Percentiles rank a stretch among this genome's conserved stretches.
phyloP scores from a whole-genome alignment of 768 basidiomycete genomes.

The Pisolithus tinctorius region DNA sequence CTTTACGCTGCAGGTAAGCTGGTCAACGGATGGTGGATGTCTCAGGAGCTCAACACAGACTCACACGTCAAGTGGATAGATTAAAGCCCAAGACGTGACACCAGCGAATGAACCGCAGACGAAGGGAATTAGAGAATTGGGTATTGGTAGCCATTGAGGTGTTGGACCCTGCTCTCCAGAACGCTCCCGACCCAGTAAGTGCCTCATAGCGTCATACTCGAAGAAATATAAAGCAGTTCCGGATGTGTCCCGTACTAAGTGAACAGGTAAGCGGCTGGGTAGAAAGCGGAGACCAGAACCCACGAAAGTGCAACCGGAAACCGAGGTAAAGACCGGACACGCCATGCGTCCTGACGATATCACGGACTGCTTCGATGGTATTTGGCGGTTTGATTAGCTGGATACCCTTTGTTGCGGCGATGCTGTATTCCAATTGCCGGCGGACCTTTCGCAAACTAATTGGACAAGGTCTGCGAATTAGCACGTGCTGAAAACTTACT shows the following conservation, averaged over 20 bases:
- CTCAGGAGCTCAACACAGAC: slow-evolving; percentile 16
- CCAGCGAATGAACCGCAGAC: slow-evolving; percentile 87
- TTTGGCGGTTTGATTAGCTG: slow-evolving; percentile 70
- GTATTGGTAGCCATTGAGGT: slow-evolving; percentile 81
- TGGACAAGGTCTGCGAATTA: slow-evolving; percentile 4
- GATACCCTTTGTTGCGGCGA: slow-evolving; percentile 73
- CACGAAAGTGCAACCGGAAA: slow-evolving; percentile 80
- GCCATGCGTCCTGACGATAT: slow-evolving; percentile 65
- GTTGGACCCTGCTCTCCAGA: slow-evolving; percentile 76
- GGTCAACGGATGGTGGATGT: slow-evolving; percentile 5
- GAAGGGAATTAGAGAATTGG: slow-evolving; percentile 76
- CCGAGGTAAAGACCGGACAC: slow-evolving; percentile 72
- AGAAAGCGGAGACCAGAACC: slow-evolving; percentile 19
- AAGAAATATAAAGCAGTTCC: slow-evolving; percentile 92
- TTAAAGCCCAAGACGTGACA: slow-evolving; percentile 83
- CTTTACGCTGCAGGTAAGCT: slow-evolving; percentile 56
- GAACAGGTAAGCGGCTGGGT: slow-evolving; percentile 1
- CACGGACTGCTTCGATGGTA: slow-evolving; percentile 70
- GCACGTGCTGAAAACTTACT: slow-evolving; percentile 34
- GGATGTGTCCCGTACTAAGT: slow-evolving; percentile 75
- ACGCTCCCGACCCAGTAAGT: slow-evolving; percentile 71
- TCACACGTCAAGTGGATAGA: slow-evolving; percentile 93
- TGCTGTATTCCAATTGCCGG: slow-evolving; percentile 86
- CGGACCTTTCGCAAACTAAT: slow-evolving; percentile 51
- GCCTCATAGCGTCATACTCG: slow-evolving; percentile 89